A percentile compares a stretch with the other conserved stretches of the same genome.
Evolutionary conservation across 805 yeast species (phyloP).

Genomic region (Wickerhamiella bombiphila): DNA sequence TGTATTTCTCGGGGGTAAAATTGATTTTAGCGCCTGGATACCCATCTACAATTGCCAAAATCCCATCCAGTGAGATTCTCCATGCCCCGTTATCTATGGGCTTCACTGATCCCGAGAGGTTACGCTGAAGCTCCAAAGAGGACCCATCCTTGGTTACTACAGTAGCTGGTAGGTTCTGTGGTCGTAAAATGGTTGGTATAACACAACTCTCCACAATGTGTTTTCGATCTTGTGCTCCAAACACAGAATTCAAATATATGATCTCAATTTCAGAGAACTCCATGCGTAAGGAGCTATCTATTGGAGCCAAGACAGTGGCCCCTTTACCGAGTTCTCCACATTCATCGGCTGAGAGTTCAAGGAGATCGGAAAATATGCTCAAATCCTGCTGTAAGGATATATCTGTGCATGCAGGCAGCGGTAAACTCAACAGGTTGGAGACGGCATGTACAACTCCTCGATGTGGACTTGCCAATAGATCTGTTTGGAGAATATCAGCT

Average conservation of each 20-base stretch:
- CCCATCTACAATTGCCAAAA: constrained; percentile 16
- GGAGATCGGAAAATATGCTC: constrained; percentile 10
- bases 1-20: constrained; percentile 42
- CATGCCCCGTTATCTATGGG: constrained; percentile 2
- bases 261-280: constrained; percentile 7
- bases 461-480: constrained; percentile 15
- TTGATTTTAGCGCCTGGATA: constrained; percentile 15
- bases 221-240: constrained; percentile 12
- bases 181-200: constrained; percentile 3
- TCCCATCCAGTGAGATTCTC: constrained; percentile 32
- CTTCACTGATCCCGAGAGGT: constrained; percentile 3
- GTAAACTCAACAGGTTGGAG: constrained; percentile 11
- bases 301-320: constrained; percentile 14
- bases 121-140: constrained; percentile 2
- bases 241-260: constrained; percentile 12
- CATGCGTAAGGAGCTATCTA: constrained; percentile 5
- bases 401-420: constrained; percentile 10
- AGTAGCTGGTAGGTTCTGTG: constrained; percentile 5
- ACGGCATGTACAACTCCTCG: constrained; percentile 19
- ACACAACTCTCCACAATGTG: constrained; percentile 10
- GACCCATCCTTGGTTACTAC: constrained; percentile 14
- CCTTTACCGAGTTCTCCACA: constrained; percentile 1
- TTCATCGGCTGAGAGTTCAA: constrained; percentile 3
- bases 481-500: constrained; percentile 13
- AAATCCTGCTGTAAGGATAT: constrained; percentile 8